Conservation (phyloP, 129 eudicot species). For the Helichrysum umbraculigerum region DNA sequence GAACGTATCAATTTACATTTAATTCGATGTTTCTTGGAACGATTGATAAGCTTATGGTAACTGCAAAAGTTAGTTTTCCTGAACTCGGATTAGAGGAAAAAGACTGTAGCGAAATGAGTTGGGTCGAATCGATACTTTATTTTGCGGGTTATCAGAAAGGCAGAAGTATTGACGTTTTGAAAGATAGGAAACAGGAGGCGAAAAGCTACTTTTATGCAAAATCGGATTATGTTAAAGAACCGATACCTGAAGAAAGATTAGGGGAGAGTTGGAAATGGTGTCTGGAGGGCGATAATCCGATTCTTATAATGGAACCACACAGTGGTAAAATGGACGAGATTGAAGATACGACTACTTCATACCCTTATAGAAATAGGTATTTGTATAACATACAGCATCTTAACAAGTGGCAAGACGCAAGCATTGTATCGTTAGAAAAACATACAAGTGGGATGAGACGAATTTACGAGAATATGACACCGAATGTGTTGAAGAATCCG, state of each 20-base stretch:
- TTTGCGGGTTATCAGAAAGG: neutral
- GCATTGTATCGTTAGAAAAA: conserved; percentile 1
- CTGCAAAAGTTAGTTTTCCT: neutral
- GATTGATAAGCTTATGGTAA: neutral
- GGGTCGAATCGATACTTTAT: conserved; percentile 2
- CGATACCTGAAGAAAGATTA: neutral
- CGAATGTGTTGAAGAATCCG: conserved; percentile 10
- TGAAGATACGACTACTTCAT: neutral
- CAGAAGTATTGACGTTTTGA: neutral
- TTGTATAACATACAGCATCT: conserved; percentile 15
- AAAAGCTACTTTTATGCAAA: conserved; percentile 9
- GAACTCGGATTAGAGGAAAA: conserved; percentile 5
- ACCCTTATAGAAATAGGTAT: conserved; percentile 9
- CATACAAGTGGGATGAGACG: conserved; percentile 7
- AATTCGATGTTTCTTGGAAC: conserved; percentile 17
- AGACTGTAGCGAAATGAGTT: conserved; percentile 4
- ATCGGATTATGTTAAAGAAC: conserved; percentile 11
- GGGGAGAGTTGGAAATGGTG: conserved; percentile 6
- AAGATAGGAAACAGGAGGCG: neutral
- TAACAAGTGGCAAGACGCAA: neutral
- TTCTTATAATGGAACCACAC: conserved; percentile 16
- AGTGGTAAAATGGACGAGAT: conserved; percentile 16
- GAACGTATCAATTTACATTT: neutral
- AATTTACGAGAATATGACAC: conserved; percentile 12
- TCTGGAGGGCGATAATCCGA: conserved; percentile 8